Base-by-base conservation (phyloP, 257 asterid genomes). In the Coffea eugenioides region DNA sequence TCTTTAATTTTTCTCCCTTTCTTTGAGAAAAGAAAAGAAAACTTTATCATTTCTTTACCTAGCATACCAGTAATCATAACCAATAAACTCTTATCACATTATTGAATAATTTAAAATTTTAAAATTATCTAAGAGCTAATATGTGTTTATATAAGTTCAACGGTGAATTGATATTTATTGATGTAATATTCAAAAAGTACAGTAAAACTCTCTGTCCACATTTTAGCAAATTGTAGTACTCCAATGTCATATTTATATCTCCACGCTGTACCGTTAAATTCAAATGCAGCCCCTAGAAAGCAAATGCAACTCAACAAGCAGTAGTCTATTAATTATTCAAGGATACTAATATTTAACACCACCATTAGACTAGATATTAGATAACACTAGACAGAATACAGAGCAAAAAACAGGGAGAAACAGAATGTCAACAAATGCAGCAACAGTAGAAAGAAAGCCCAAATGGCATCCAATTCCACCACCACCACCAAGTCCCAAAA, bases 401-500 rank as follows among this genome's bases (percentile, higher is more conserved):
- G 61, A 23, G 61, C 51, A 51, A 70, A 75, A 23, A 41, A 67
- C 74, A 41, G 43, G 5, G 43, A 39, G 43, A 64, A 64, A 77
- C 41, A 80, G 31, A 54, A 77, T 73, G 31, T 21, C 85, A 74
- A 39, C 84, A 51, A 71, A 85, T 48, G 18, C 80, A 34, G n/a
- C 77, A 23, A 57, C 80, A 36, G 67, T 51, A 43, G 52, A 88
- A 74, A 89, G 93, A 87, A 85, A 82, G 68, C 83, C 85, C 39
- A 93, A 88, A 82, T 89, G 98, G 94, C 91, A 88, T 48, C 91
- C 96, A 64, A 71, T 90, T 5, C 92, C 90, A 46, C 90, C 95
- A 64, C 90, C 95, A 64, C 97, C 93, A 18, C 93, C 95, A 8
- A 90, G 88, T 84, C 98, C 99, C 14, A 92, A 90, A 81, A 85